These are phyloP conservation scores for Xanthoconium stramineum DNA, from an alignment of 768 basidiomycete genomes.

Conservation along the genomic window DNA sequence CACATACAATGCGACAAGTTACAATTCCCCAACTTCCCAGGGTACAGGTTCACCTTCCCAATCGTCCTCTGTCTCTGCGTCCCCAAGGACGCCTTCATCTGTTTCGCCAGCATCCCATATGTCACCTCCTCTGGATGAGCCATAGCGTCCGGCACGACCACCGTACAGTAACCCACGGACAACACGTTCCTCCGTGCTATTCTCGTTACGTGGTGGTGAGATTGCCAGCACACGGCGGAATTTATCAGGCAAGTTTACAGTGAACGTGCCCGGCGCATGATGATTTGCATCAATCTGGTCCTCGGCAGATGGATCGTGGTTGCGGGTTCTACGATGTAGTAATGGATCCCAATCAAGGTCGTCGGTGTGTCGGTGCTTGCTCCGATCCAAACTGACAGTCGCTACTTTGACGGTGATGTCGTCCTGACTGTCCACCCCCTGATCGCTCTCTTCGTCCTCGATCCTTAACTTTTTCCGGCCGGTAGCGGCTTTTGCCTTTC, in stretches of 20 bases:
- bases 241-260: constrained; percentile 62
- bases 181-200: constrained; percentile 47
- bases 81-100: constrained; percentile 37
- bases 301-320: constrained; percentile 19
- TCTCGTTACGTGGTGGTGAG: constrained; percentile 42
- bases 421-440: constrained; percentile 20
- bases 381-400: constrained; percentile 8
- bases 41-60: constrained; percentile 84
- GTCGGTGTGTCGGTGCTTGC: constrained; percentile 15
- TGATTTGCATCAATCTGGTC: constrained; percentile 23
- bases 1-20: constrained; percentile 32
- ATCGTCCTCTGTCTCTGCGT: constrained; percentile 51
- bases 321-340: constrained; percentile 20
- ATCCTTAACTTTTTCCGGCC: constrained; percentile 51
- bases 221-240: constrained; percentile 65
- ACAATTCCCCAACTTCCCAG: constrained; percentile 79
- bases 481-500: constrained; percentile 34
- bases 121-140: constrained; percentile 62
- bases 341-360: constrained; percentile 31
- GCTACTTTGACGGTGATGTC: constrained; percentile 22
- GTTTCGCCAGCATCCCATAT: constrained; percentile 77
- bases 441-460: constrained; percentile 29
- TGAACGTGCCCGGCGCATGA: constrained; percentile 40
- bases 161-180: constrained; percentile 63
- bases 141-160: constrained; percentile 50